Conservation (phyloP, 768 basidiomycete species). For the Calocera cornea region DNA sequence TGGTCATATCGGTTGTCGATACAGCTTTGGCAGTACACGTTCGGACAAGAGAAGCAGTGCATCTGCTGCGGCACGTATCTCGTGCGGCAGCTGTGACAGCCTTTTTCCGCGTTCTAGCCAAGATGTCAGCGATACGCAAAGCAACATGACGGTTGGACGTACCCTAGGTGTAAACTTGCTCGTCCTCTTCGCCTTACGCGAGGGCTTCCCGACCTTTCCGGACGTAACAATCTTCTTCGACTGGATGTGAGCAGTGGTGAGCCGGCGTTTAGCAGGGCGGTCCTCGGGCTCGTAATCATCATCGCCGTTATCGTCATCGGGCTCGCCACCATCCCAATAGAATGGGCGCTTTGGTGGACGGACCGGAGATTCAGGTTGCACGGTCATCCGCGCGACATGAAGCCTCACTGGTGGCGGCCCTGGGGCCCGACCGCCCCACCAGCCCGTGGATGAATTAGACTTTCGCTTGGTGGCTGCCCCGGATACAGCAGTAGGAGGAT, state of each 20-base stretch:
- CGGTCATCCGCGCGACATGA: no score
- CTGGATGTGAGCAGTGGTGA: neutral
- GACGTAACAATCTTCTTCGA: neutral
- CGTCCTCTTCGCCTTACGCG: neutral
- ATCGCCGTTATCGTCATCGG: neutral
- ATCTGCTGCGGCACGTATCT: neutral
- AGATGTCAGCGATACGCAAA: neutral
- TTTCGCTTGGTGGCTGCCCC: no score
- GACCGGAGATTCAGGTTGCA: no score
- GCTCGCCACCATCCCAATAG: neutral
- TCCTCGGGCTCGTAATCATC: no score
- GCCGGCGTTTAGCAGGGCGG: neutral
- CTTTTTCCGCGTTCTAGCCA: neutral
- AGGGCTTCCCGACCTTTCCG: neutral
- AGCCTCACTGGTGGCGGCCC: no score
- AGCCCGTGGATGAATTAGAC: no score
- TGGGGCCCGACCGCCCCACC: no score
- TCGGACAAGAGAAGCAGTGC: neutral
- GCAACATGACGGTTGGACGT: neutral
- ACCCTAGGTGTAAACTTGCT: neutral
- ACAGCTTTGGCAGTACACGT: neutral
- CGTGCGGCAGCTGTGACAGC: conserved; percentile 1
- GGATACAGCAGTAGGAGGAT: no score
- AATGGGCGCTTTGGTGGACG: no score
- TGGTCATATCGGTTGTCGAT: neutral